A percentile compares a stretch with the other conserved stretches of the same genome.
These are phyloP conservation scores for Catharanthus roseus DNA, from an alignment of 257 asterid species.

Conservation along the genomic window DNA sequence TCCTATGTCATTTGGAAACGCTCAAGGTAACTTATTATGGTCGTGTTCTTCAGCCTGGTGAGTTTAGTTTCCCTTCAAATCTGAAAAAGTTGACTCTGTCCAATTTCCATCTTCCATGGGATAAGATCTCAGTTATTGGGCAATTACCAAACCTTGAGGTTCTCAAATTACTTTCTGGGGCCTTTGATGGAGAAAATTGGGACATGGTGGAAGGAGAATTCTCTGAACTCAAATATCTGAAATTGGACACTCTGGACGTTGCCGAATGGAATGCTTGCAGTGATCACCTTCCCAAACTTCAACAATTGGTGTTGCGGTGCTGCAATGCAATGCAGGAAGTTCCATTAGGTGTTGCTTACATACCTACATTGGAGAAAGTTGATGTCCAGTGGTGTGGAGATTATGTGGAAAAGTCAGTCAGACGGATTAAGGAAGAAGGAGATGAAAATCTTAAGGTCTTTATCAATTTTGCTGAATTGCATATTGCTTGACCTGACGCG, in stretches of 20 bases:
- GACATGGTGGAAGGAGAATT: constrained; percentile 2
- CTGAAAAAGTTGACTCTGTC: neutral
- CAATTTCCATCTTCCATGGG: neutral
- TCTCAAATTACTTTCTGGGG: neutral
- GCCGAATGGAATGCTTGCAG: neutral
- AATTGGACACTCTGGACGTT: neutral
- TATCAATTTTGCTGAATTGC: neutral
- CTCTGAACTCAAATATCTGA: neutral
- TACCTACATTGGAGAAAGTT: neutral
- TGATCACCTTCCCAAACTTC: constrained; percentile 3
- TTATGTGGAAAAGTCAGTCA: neutral
- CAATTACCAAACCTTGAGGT: neutral
- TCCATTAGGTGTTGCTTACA: neutral
- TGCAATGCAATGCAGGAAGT: neutral
- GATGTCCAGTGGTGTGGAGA: neutral
- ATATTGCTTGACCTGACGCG: no score
- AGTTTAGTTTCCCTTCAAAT: neutral
- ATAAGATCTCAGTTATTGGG: neutral
- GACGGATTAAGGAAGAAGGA: constrained; percentile 7
- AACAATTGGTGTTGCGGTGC: neutral
- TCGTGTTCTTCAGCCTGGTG: neutral
- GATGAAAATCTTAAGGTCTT: neutral
- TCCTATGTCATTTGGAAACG: neutral
- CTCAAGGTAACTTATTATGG: neutral
- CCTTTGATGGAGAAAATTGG: neutral